A percentile compares a stretch with the other conserved stretches of the same genome.
Evolutionary conservation across 2,329 filamentous ascomycete genomes (phyloP).

Genomic region (Cytospora mali): DNA sequence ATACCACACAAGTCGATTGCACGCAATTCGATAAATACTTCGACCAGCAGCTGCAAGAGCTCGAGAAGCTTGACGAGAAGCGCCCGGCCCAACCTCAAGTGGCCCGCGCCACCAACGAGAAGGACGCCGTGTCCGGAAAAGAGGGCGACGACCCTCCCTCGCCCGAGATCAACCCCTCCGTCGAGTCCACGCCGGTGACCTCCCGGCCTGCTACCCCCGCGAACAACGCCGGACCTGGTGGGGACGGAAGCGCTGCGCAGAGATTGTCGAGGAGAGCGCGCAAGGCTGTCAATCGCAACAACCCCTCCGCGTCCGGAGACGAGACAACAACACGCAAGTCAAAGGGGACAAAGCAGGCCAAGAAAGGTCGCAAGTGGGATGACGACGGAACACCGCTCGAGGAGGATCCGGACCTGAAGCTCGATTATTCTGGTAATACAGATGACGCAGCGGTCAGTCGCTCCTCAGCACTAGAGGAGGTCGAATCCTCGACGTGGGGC

Average conservation of each 20-base stretch:
- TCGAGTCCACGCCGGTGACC: conserved; percentile 70
- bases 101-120: conserved; percentile 35
- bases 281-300: conserved; percentile 66
- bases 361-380: conserved; percentile 92
- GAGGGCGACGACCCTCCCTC: conserved; percentile 44
- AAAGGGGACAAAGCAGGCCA: conserved; percentile 62
- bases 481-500: conserved; percentile 83
- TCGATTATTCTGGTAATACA: conserved; percentile 85
- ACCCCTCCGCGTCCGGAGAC: conserved; percentile 79
- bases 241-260: conserved; percentile 62
- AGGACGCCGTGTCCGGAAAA: conserved; percentile 40
- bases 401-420: conserved; percentile 73
- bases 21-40: conserved; percentile 87
- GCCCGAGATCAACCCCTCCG: conserved; percentile 48
- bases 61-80: conserved; percentile 61
- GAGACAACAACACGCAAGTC: conserved; percentile 65
- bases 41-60: conserved; percentile 84
- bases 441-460: conserved; percentile 53
- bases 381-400: conserved; percentile 86
- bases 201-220: conserved; percentile 80
- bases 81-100: conserved; percentile 34
- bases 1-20: conserved; percentile 79
- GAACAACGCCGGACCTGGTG: conserved; percentile 71
- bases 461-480: conserved; percentile 67
- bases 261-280: conserved; percentile 82